A percentile compares a stretch with the other conserved stretches of the same genome.
Conservation (phyloP, 345 rosid species). For the Fremontodendron californicum region DNA sequence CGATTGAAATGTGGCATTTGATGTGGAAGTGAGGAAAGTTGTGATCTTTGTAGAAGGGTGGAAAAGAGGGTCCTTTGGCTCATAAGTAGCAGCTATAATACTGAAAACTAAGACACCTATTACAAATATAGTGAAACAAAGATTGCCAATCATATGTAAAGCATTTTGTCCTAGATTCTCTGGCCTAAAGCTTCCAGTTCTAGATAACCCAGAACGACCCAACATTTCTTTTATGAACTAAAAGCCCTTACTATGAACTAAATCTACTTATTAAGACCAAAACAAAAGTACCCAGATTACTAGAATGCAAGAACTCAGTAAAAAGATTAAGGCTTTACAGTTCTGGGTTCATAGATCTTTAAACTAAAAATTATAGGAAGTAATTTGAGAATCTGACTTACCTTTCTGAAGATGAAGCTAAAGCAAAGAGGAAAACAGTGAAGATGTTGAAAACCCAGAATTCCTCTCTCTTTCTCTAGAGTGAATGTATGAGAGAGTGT, state of each 20-base stretch:
- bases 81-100: slow-evolving; percentile 81
- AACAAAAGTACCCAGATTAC: neutral
- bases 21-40: too few species aligned
- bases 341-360: too few species aligned
- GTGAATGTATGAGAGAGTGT: too few species aligned
- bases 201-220: slow-evolving; percentile 44
- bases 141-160: slow-evolving; percentile 82
- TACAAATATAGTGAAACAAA: slow-evolving; percentile 76
- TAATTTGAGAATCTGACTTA: too few species aligned
- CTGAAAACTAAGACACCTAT: slow-evolving; percentile 80
- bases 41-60: slow-evolving; percentile 6
- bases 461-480: too few species aligned
- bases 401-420: too few species aligned
- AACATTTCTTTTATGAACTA: slow-evolving; percentile 38
- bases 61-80: slow-evolving; percentile 85
- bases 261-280: slow-evolving; percentile 15
- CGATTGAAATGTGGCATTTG: too few species aligned
- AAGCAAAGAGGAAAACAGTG: too few species aligned
- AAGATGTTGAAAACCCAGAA: too few species aligned
- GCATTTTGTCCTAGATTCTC: slow-evolving; percentile 76
- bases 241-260: neutral
- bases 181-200: slow-evolving; percentile 65
- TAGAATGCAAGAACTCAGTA: slow-evolving; percentile 5
- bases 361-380: too few species aligned
- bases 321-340: too few species aligned